Evolutionary conservation across 2,329 filamentous ascomycete species (phyloP), one percentile per base, ranked within the genome.

Genomic region (Xylariaceae sp.): DNA sequence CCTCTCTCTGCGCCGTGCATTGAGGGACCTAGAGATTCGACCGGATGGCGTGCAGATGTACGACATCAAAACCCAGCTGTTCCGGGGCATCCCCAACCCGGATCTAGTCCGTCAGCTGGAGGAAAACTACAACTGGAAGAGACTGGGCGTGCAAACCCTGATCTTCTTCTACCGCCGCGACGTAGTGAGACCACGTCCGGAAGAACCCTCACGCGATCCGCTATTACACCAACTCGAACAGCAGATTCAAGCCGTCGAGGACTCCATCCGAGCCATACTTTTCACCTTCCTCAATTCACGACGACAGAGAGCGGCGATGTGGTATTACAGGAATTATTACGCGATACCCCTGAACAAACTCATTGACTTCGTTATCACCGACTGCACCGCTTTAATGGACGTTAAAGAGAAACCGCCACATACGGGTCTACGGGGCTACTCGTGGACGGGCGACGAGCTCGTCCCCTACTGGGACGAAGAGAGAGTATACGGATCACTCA

Each of bases 51-150:
- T 66, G 55, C 64, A 64, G 13, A 48, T 54, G 51, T 59, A 60
- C 5, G 55, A 66, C 55, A 51, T 70, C 6, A 64, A 59, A 15
- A 35, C 45, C 37, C 66, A 67, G 51, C 55, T 72, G 23, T 54
- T 71, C 39, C 55, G 18, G 15, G 44, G 34, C 13, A 44, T 72
- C 23, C 70, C 70, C 2, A 59, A 70, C 56, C 53, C 48, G 34
- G 44, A 51, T 4, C 35, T 72, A 1, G 60, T 63, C 1, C 60
- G 51, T 39, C 61, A 56, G 10, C 50, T 72, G 2, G 44, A 62
- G 48, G 49, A 64, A 30, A 65, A 64, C 6, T 65, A 53, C 1
- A 56, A 64, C 39, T 56, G 55, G 55, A 60, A 67, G 56, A 66
- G 63, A 18, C 30, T 72, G 13, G 37, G 45, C n/a, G 56, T 69